Base-by-base conservation (phyloP, 2,329 filamentous ascomycete species). In the Trichoderma arundinaceum region DNA sequence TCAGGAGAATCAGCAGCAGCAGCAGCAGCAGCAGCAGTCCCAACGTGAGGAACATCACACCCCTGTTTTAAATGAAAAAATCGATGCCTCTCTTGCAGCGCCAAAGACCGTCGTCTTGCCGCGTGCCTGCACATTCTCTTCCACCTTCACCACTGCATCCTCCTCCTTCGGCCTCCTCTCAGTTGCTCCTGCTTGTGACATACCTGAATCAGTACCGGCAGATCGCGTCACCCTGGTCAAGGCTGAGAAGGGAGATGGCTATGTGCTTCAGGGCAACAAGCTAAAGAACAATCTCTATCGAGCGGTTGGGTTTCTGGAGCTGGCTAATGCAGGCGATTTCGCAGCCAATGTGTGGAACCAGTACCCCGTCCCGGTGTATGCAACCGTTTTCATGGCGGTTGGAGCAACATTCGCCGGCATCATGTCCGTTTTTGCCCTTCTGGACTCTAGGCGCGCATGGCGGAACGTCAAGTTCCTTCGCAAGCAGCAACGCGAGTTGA, bases 261-360 rank as follows among this genome's bases (percentile, higher is more conserved):
- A 66, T 12, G 59, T 53, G 33, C 48, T 46, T 17, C 52, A 53
- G 17, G 39, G 53, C 19, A 54, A 33, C 38, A 53, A 33, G n/a
- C 28, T 67, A 3, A 58, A 67, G 49, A 63, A 67, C 49, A 54
- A 77, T 17, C 70, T 77, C 1, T 67, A 71, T 22, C 71, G 71
- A 32, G 72, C 71, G 4, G 74, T 85, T 1, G 85, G 83, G 0
- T 82, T 82, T 54, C 79, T 87, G 17, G 84, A 87, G 67, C 76
- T 86, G 1, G 82, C 82, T 61, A 87, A 87, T 69, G 83, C 83
- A 0, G 79, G 80, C 1, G 84, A 87, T 69, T 86, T 86, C 63
- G 83, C 84, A 0, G 84, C 84, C 64, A 86, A 87, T 63, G 79
- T 86, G 1, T 87, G 83, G 82, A 86, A 87, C 68, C 68, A 80